Conservation (phyloP, 805 yeast species). For the Suhomyces faveliae region DNA sequence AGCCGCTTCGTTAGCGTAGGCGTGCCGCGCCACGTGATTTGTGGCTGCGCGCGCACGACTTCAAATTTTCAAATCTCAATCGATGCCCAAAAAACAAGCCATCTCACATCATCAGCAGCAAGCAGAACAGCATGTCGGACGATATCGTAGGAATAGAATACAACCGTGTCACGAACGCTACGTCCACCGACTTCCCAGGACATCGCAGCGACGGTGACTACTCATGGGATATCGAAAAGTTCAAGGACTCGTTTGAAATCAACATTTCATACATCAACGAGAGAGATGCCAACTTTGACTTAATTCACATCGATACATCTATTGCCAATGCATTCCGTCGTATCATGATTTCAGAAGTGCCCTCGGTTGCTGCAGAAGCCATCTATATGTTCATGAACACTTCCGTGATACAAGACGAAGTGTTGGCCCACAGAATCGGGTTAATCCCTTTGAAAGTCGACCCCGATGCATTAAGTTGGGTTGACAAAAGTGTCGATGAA, state of each 20-base stretch:
- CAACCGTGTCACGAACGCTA: slow-evolving; percentile 86
- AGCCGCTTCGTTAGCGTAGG: neutral
- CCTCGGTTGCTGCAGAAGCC: slow-evolving; percentile 91
- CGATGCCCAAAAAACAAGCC: neutral
- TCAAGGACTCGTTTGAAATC: slow-evolving; percentile 65
- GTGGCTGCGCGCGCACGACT: neutral
- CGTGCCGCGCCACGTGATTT: neutral
- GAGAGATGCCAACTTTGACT: slow-evolving; percentile 80
- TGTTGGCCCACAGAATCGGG: slow-evolving; percentile 92
- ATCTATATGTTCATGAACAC: slow-evolving; percentile 91
- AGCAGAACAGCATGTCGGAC: slow-evolving; percentile 21
- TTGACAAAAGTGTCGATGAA: slow-evolving; percentile 62
- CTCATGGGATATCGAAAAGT: slow-evolving; percentile 82
- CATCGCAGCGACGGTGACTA: slow-evolving; percentile 61
- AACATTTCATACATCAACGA: slow-evolving; percentile 63
- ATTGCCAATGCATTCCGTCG: slow-evolving; percentile 95
- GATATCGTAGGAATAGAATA: slow-evolving; percentile 81
- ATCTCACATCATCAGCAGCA: slow-evolving; percentile 3
- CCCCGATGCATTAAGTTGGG: slow-evolving; percentile 87
- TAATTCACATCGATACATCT: slow-evolving; percentile 84
- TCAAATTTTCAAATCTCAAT: neutral
- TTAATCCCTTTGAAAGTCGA: slow-evolving; percentile 85
- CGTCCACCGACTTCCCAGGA: slow-evolving; percentile 92
- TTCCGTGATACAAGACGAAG: slow-evolving; percentile 96
- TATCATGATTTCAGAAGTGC: slow-evolving; percentile 95